These are phyloP conservation scores for Cordyceps fumosorosea DNA, from an alignment of 2,329 filamentous ascomycete genomes.

Conservation along the genomic window DNA sequence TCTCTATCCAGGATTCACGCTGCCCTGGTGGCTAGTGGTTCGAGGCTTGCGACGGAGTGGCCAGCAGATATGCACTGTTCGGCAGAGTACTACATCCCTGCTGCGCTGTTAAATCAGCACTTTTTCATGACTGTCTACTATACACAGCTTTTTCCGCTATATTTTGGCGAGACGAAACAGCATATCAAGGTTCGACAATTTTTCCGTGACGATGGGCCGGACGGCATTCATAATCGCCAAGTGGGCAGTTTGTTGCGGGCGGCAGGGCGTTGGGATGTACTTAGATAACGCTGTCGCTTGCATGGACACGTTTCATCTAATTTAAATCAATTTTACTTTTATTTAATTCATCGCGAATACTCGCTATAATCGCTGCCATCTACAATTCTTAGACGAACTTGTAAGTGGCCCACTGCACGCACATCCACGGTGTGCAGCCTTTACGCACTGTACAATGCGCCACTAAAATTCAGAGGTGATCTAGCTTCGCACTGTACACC, in stretches of 20 bases:
- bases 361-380: background rate
- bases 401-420: background rate
- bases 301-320: background rate
- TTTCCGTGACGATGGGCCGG: background rate
- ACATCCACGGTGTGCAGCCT: background rate
- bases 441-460: background rate
- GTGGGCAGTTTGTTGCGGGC: background rate
- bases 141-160: background rate
- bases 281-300: background rate
- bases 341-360: background rate
- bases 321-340: background rate
- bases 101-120: constrained; percentile 5
- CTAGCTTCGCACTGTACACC: constrained; percentile 10
- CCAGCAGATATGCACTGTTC: background rate
- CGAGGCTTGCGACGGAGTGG: constrained; percentile 1
- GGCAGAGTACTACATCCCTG: background rate
- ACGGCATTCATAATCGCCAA: background rate
- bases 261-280: background rate
- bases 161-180: background rate
- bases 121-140: constrained; percentile 8
- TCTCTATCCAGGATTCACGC: background rate
- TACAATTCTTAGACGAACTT: background rate
- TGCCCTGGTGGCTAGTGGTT: background rate
- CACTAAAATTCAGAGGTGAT: background rate
- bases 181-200: constrained; percentile 4